Percentiles rank a stretch among this genome's conserved stretches.
Evolutionary conservation across 192 early-diverging fungal genomes (phyloP).

Genomic region (Podila verticillata): DNA sequence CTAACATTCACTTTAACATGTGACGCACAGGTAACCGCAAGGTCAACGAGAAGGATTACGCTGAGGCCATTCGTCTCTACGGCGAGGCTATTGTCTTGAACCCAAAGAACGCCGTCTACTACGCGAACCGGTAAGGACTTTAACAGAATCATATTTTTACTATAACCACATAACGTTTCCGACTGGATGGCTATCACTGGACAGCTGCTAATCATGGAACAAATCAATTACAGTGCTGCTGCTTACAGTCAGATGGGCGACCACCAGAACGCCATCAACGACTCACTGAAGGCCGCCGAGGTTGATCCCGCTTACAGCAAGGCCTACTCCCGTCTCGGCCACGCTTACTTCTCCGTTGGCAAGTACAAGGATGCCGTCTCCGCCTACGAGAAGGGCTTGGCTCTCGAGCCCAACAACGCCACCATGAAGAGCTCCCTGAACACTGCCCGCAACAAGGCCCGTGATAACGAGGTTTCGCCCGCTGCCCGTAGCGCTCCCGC

Average conservation of each 20-base stretch:
- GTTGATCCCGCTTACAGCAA: conserved; percentile 93
- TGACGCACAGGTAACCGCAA: conserved; percentile 73
- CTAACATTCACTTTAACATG: too few relatives aligned
- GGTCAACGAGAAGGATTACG: conserved; percentile 85
- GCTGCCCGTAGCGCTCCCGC: conserved; percentile 49
- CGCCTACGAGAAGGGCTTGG: conserved; percentile 91
- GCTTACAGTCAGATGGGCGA: conserved; percentile 91
- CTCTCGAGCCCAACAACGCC: conserved; percentile 83
- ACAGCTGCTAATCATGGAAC: background rate
- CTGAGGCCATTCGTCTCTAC: conserved; percentile 89
- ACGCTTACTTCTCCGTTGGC: conserved; percentile 91
- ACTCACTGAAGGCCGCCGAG: conserved; percentile 85
- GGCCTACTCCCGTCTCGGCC: conserved; percentile 92
- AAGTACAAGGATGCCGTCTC: conserved; percentile 86
- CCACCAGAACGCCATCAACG: conserved; percentile 87
- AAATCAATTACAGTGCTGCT: conserved; percentile 74
- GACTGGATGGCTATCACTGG: too few relatives aligned
- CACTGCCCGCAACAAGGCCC: conserved; percentile 70
- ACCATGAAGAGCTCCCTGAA: conserved; percentile 82
- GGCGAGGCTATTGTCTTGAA: conserved; percentile 91
- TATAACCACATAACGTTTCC: too few relatives aligned
- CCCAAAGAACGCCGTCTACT: conserved; percentile 91
- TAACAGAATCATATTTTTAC: background rate
- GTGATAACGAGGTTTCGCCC: conserved; percentile 41
- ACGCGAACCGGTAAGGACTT: conserved; percentile 83